Evolutionary conservation across 495 filamentous ascomycete species (phyloP).

Genomic region (Podospora appendiculata): DNA sequence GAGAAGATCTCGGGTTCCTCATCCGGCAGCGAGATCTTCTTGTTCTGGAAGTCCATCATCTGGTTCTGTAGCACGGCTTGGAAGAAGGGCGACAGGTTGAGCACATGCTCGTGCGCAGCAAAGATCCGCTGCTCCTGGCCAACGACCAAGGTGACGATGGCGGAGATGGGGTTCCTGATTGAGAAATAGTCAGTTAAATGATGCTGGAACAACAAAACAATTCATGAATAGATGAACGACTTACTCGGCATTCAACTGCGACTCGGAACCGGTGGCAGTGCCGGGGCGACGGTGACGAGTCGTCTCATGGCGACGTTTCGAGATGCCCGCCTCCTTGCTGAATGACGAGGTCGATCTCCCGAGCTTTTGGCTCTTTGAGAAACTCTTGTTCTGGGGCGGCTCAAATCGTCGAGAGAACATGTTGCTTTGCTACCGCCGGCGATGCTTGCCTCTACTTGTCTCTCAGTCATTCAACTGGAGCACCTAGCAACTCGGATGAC

Average conservation of each 20-base stretch:
- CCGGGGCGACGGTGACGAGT: slow-evolving; percentile 26
- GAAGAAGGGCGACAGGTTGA: slow-evolving; percentile 74
- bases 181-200: neutral
- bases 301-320: slow-evolving; percentile 35
- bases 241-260: slow-evolving; percentile 18
- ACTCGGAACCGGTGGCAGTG: slow-evolving; percentile 22
- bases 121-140: slow-evolving; percentile 77
- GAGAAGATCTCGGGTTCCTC: slow-evolving; percentile 89
- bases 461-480: neutral
- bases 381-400: slow-evolving; percentile 30
- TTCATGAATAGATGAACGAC: slow-evolving; percentile 16
- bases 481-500: no score
- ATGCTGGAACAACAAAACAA: slow-evolving; percentile 4
- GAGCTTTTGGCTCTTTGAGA: slow-evolving; percentile 30
- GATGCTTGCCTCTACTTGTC: neutral
- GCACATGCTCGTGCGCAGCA: slow-evolving; percentile 81
- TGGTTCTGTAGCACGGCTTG: slow-evolving; percentile 49
- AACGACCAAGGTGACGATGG: slow-evolving; percentile 73
- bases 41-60: slow-evolving; percentile 55
- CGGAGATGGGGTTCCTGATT: slow-evolving; percentile 51
- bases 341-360: slow-evolving; percentile 38
- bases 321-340: slow-evolving; percentile 36
- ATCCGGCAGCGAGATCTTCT: slow-evolving; percentile 70
- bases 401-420: slow-evolving; percentile 40
- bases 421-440: slow-evolving; percentile 7